Evolutionary conservation across 208 protist genomes (phyloP), one percentile per base, ranked within the genome.

Genomic region (Leishmania amazonensis): DNA sequence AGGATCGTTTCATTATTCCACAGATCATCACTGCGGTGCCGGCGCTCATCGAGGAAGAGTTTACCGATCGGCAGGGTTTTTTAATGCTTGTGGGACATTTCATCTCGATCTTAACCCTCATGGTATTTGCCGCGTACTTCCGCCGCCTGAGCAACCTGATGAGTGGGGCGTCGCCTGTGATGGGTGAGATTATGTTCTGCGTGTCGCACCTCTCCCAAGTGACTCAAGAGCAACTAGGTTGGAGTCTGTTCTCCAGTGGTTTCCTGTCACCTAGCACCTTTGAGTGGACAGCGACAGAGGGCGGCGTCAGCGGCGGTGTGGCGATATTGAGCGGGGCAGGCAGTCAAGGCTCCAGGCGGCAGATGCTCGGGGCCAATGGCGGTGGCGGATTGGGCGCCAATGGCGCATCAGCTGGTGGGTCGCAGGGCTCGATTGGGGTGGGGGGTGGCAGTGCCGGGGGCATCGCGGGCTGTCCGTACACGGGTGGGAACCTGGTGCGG

Each of bases 151-250:
- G 58, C 47, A 80, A 83, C n/a, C 70, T 86, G 49, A 83, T 83
- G 83, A 83, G 49, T 47, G 83, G 83, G 6, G 78, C 65, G 13
- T 86, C 83, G 58, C 83, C 83, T 21, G 73, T 86, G 78, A 83
- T 86, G 78, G 65, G 78, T 19, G 78, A 86, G 75, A 86, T 86
- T 67, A 35, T 86, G 35, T 80, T 80, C 28, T 86, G 78, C 35
- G 75, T 80, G 31, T 86, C 74, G 17, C 83, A 86, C 67, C 73
- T 86, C 24, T 31, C 83, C 31, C 78, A 83, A 67, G 83, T 83
- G 75, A 86, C 83, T 65, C 83, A 82, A 42, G 83, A 86, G 75
- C 83, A 86, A 75, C 83, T 86, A 51, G 83, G 83, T n/a, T 86
- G 83, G 83, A 80, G 75, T 51, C 31, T 83, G 11, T 86, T 83